These are phyloP conservation scores for Jasminum sambac DNA, from an alignment of 257 asterid genomes.

Conservation along the genomic window DNA sequence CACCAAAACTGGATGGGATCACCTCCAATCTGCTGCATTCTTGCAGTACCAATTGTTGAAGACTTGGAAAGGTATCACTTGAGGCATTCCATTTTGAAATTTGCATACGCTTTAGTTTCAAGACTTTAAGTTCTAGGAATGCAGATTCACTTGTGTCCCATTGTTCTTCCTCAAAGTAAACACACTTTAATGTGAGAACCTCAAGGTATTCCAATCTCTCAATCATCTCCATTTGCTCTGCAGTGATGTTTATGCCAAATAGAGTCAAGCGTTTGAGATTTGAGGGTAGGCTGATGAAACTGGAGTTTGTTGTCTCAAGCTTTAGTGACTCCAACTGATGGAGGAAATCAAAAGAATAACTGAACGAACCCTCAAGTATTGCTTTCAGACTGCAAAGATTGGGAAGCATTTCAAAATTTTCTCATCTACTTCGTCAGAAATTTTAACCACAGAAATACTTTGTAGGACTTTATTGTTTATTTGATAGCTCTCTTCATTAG, in stretches of 20 bases:
- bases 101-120: not conserved
- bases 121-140: slow-evolving; percentile 17
- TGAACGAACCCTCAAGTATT: not conserved
- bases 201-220: slow-evolving; percentile 8
- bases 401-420: not conserved
- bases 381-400: not conserved
- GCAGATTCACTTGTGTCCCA: not conserved
- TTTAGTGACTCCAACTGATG: not conserved
- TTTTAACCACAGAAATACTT: not conserved
- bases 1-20: slow-evolving; percentile 5
- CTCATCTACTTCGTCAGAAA: not conserved
- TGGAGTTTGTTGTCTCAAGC: not conserved
- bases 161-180: not conserved
- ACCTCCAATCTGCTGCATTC: not conserved
- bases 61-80: slow-evolving; percentile 15
- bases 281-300: not conserved
- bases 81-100: slow-evolving; percentile 10
- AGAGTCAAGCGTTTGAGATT: not conserved
- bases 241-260: not conserved
- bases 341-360: not conserved
- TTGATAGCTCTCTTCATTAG: not conserved
- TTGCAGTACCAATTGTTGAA: slow-evolving; percentile 15
- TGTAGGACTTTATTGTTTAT: not conserved
- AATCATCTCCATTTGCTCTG: not conserved
- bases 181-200: not conserved